Evolutionary conservation across 2,329 filamentous ascomycete species (phyloP), one percentile per base, ranked within the genome.

Genomic region (Monilinia fructigena): DNA sequence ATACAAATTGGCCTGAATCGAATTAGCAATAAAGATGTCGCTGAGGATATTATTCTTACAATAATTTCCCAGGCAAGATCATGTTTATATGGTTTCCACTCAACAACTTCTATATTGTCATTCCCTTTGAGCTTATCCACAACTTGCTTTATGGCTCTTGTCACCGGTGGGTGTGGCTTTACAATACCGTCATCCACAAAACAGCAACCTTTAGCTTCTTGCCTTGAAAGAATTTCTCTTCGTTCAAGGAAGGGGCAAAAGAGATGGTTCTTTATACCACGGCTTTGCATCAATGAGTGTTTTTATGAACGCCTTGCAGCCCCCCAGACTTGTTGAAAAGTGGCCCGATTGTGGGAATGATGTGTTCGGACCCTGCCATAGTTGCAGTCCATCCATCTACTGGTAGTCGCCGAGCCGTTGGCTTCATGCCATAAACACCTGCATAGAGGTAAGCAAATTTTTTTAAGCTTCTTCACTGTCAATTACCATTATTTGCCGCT

Each of bases 161-260:
- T 77, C 48, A 88, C 80, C 0, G 86, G 86, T 0, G 86, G 86
- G 67, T 87, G 86, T 1, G 85, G 85, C 69, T 79, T 81, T 0
- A 88, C 84, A 14, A 88, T 79, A 0, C 82, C 84, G 67, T 89
- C 86, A 75, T 85, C 80, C 83, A 82, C 55, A 88, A 76, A 1
- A 87, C 80, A 0, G 82, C 88, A n/a, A 91, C 79, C 71, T 83
- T 86, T 7, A 89, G 76, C 68, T 83, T 86, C 66, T 76, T 76
- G 0, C 65, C 65, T 20, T 66, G 52, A 76, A 79, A 47, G 54
- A 70, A 74, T 74, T 79, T 66, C 45, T 71, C 71, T 23, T 76
- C 74, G 55, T 74, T 76, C 85, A 87, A 0, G 83, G 82, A 3
- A 86, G 80, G 0, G 82, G 82, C 0, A 85, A 71, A 48, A 82